A percentile compares a stretch with the other conserved stretches of the same genome.
phyloP scores from a whole-genome alignment of 2,329 filamentous ascomycete genomes.

The Mycosphaerelloides madeirae region DNA sequence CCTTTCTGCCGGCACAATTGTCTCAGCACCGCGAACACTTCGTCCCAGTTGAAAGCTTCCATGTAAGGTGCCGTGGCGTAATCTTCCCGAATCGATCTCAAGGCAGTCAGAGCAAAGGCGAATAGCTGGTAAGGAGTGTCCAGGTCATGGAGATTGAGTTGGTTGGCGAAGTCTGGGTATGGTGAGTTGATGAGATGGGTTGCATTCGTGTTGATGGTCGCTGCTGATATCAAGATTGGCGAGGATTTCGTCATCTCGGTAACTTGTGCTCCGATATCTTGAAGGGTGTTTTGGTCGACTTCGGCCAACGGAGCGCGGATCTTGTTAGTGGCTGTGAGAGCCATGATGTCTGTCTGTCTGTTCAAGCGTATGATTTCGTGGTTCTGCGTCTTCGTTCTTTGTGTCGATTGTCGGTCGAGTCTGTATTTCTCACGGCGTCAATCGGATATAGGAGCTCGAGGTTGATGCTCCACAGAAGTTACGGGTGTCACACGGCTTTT shows the following conservation, averaged over 20 bases:
- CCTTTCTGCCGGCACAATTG: conserved; percentile 49
- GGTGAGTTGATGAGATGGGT: conserved; percentile 53
- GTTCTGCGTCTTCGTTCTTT: too few relatives aligned
- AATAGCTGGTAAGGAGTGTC: conserved; percentile 63
- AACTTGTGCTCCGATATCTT: neutral
- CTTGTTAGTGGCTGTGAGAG: neutral
- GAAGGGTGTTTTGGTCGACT: neutral
- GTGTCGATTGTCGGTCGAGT: too few relatives aligned
- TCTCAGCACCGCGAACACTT: conserved; percentile 46
- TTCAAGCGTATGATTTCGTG: neutral
- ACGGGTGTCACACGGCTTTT: neutral
- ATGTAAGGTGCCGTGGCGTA: conserved; percentile 74
- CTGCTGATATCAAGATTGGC: neutral
- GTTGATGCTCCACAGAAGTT: neutral
- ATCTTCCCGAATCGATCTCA: conserved; percentile 60
- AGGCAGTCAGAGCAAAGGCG: conserved; percentile 62
- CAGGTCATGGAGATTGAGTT: conserved; percentile 66
- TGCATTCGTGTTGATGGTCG: conserved; percentile 12
- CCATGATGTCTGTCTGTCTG: neutral
- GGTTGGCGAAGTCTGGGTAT: conserved; percentile 65
- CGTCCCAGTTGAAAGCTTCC: conserved; percentile 71
- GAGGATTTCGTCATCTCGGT: too few relatives aligned
- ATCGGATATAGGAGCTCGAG: too few relatives aligned
- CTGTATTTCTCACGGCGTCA: too few relatives aligned
- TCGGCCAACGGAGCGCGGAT: neutral